These are phyloP conservation scores for Rhynchosporium graminicola DNA, from an alignment of 2,329 filamentous ascomycete species.

Conservation along the genomic window DNA sequence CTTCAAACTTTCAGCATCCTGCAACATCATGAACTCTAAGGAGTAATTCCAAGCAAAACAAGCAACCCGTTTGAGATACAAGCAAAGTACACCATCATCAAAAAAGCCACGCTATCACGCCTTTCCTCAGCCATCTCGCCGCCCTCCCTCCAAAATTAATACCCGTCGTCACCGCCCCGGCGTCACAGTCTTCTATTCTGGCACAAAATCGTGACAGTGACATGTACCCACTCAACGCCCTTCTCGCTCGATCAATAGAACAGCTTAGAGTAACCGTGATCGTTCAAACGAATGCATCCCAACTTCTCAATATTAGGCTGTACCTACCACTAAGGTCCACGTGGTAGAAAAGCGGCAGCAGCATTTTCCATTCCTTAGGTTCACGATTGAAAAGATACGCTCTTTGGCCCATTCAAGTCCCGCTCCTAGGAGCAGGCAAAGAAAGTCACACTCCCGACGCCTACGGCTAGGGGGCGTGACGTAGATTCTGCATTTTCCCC, in stretches of 20 bases:
- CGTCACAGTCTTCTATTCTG: not conserved
- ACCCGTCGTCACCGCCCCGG: not conserved
- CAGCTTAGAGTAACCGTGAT: not conserved
- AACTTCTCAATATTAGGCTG: not conserved
- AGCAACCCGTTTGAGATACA: too few species aligned
- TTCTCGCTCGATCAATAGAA: not conserved
- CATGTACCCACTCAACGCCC: not conserved
- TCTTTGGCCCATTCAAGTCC: not conserved
- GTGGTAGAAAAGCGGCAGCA: not conserved
- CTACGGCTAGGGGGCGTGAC: too few species aligned
- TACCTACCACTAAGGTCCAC: not conserved
- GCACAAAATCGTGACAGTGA: not conserved
- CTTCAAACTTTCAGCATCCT: too few species aligned
- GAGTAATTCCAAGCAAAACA: too few species aligned
- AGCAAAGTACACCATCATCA: too few species aligned
- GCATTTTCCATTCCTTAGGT: not conserved
- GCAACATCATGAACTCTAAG: too few species aligned
- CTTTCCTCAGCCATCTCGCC: too few species aligned
- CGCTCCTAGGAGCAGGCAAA: not conserved
- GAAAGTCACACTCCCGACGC: too few species aligned
- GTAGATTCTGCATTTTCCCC: too few species aligned
- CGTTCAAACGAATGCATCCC: not conserved
- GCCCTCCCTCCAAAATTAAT: not conserved
- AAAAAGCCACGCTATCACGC: too few species aligned
- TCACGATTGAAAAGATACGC: not conserved